Evolutionary conservation across 805 yeast species (phyloP).

Genomic region (Ogataea henricii): DNA sequence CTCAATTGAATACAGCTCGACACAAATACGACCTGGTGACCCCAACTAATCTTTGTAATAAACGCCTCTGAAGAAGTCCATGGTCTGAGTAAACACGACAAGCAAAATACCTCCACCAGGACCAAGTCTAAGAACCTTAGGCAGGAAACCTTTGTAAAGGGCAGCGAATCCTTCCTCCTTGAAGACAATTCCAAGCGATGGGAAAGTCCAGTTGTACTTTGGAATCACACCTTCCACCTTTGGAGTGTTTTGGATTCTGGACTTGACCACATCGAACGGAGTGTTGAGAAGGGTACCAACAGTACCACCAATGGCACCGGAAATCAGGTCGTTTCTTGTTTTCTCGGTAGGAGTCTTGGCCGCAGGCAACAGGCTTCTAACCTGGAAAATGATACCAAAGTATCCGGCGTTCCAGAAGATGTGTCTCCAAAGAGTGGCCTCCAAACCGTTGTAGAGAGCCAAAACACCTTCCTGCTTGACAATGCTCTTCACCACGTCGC

Average conservation of each 20-base stretch:
- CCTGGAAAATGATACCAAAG: slow-evolving; percentile 92
- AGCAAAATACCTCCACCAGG: slow-evolving; percentile 99
- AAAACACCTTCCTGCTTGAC: slow-evolving; percentile 74
- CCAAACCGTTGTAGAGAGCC: slow-evolving; percentile 90
- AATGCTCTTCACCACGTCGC: slow-evolving; percentile 76
- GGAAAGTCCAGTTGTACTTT: slow-evolving; percentile 91
- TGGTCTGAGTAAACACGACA: slow-evolving; percentile 92
- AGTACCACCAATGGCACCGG: slow-evolving; percentile 97
- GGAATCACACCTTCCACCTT: slow-evolving; percentile 71
- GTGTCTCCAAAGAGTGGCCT: slow-evolving; percentile 97
- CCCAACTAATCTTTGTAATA: slow-evolving; percentile 37
- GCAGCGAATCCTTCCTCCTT: slow-evolving; percentile 93
- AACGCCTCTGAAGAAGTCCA: slow-evolving; percentile 85
- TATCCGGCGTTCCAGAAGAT: slow-evolving; percentile 97
- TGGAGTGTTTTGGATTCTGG: slow-evolving; percentile 84
- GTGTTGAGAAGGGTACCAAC: slow-evolving; percentile 94
- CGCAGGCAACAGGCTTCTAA: slow-evolving; percentile 74
- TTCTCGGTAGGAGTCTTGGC: slow-evolving; percentile 71
- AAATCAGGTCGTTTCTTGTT: slow-evolving; percentile 82
- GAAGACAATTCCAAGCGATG: slow-evolving; percentile 70
- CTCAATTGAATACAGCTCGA: not conserved
- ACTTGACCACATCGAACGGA: slow-evolving; percentile 96
- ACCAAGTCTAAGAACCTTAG: slow-evolving; percentile 95
- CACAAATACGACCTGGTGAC: not conserved
- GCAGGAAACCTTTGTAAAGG: slow-evolving; percentile 92